Conservation (phyloP, 225 moss, liverwort and hornwort genomes). For the Pleurozium schreberi region DNA sequence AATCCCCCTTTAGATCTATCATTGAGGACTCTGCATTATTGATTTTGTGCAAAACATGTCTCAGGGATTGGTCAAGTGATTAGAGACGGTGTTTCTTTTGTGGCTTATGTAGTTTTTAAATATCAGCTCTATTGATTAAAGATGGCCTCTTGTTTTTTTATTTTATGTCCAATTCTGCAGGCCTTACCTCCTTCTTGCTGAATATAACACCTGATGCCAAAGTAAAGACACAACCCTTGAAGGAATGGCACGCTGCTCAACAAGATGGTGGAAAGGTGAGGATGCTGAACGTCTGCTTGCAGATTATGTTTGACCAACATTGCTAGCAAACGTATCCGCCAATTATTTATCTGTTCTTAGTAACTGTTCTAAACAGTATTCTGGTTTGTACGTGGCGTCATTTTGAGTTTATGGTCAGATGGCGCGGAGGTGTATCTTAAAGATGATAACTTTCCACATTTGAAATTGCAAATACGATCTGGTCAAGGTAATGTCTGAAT, state of each 20-base stretch:
- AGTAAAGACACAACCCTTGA: slow-evolving; percentile 51
- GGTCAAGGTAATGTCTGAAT: not conserved
- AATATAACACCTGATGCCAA: slow-evolving; percentile 36
- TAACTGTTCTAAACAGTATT: not conserved
- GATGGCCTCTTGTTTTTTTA: not conserved
- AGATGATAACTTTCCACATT: not conserved
- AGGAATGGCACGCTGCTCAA: slow-evolving; percentile 60
- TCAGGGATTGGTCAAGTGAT: not conserved
- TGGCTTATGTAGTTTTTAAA: not conserved
- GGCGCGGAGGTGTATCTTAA: not conserved
- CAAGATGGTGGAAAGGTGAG: slow-evolving; percentile 80
- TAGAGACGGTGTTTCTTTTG: not conserved
- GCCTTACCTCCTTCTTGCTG: slow-evolving; percentile 71
- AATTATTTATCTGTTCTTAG: not conserved
- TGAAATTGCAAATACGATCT: not conserved
- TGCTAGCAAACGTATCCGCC: not conserved
- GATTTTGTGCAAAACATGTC: not conserved
- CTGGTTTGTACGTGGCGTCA: not conserved
- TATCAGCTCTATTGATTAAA: not conserved
- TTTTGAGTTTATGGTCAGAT: not conserved
- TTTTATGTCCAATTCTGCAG: slow-evolving; percentile 25
- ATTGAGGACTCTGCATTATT: not conserved
- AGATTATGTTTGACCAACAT: not conserved
- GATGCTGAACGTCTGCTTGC: not conserved
- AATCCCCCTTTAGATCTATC: not conserved